A percentile compares a stretch with the other conserved stretches of the same genome.
phyloP scores from a whole-genome alignment of 495 filamentous ascomycete species.

The Tirmania nivea region DNA sequence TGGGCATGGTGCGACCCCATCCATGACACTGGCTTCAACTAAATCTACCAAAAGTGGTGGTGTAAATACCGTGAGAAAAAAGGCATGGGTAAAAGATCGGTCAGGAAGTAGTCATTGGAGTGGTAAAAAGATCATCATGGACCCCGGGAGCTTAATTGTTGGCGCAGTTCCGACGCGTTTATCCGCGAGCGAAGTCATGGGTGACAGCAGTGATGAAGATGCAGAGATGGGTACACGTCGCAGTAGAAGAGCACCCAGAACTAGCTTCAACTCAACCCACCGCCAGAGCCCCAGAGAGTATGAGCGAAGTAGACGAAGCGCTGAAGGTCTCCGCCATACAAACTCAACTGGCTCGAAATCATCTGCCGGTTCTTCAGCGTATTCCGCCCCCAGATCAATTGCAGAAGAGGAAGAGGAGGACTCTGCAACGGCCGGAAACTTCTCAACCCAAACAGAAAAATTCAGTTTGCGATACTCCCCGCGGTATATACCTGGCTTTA shows the following conservation, averaged over 20 bases:
- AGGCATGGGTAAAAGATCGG: slow-evolving; percentile 5
- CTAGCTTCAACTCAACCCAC: slow-evolving; percentile 34
- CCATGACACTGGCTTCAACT: no score
- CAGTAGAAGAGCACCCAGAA: slow-evolving; percentile 54
- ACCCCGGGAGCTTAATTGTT: slow-evolving; percentile 29
- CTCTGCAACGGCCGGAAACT: background rate
- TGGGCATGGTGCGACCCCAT: background rate
- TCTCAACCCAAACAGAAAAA: background rate
- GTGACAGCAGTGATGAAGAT: slow-evolving; percentile 56
- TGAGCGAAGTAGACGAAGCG: slow-evolving; percentile 20
- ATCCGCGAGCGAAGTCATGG: slow-evolving; percentile 84
- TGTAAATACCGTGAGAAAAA: slow-evolving; percentile 1
- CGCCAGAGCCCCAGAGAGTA: slow-evolving; percentile 24
- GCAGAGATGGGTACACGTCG: slow-evolving; percentile 46
- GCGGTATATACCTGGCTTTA: background rate
- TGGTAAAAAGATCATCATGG: slow-evolving; percentile 37
- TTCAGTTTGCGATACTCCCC: background rate
- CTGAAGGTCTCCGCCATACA: slow-evolving; percentile 42
- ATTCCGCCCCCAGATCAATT: background rate
- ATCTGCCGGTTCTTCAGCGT: background rate
- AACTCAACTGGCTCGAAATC: slow-evolving; percentile 23
- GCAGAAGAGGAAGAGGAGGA: background rate
- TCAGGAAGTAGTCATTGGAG: slow-evolving; percentile 15
- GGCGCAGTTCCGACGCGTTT: slow-evolving; percentile 72
- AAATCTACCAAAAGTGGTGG: background rate